Evolutionary conservation across 1,284 basidiomycete genomes (phyloP).

Genomic region (Fomes fomentarius): DNA sequence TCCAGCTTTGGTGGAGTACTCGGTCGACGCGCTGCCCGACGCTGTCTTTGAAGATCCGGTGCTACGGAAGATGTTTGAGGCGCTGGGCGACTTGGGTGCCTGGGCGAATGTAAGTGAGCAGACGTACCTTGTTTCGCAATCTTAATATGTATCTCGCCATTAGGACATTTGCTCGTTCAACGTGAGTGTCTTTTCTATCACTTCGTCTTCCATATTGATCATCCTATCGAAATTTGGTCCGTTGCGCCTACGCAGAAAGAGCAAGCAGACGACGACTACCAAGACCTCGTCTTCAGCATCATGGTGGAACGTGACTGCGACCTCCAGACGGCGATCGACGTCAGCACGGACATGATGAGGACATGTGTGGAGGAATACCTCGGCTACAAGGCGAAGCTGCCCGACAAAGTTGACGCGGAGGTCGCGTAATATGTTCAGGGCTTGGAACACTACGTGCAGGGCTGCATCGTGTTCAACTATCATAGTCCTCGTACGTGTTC

Average conservation of each 20-base stretch:
- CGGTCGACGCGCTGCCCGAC: too few species aligned
- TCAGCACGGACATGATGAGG: slow-evolving; percentile 44
- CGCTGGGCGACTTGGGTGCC: too few species aligned
- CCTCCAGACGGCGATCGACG: slow-evolving; percentile 46
- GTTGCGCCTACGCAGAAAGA: slow-evolving; percentile 42
- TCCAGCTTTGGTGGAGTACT: too few species aligned
- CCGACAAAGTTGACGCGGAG: slow-evolving; percentile 42
- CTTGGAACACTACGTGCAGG: slow-evolving; percentile 51
- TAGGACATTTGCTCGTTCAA: slow-evolving; percentile 56
- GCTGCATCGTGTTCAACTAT: slow-evolving; percentile 52
- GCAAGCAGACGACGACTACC: slow-evolving; percentile 52
- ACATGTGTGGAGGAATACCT: slow-evolving; percentile 44
- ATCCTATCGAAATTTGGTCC: background rate
- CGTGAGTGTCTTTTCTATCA: too few species aligned
- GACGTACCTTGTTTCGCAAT: too few species aligned
- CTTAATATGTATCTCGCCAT: too few species aligned
- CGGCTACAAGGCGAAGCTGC: slow-evolving; percentile 39
- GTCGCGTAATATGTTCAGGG: slow-evolving; percentile 42
- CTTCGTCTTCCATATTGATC: too few species aligned
- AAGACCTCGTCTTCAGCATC: slow-evolving; percentile 51
- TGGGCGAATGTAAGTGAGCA: too few species aligned
- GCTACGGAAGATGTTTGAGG: too few species aligned
- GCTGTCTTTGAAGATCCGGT: too few species aligned
- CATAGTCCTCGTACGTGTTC: slow-evolving; percentile 38
- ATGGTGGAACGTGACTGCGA: slow-evolving; percentile 47